A percentile compares a stretch with the other conserved stretches of the same genome.
Evolutionary conservation across 1,284 basidiomycete genomes (phyloP).

Genomic region (Tilletia caries): DNA sequence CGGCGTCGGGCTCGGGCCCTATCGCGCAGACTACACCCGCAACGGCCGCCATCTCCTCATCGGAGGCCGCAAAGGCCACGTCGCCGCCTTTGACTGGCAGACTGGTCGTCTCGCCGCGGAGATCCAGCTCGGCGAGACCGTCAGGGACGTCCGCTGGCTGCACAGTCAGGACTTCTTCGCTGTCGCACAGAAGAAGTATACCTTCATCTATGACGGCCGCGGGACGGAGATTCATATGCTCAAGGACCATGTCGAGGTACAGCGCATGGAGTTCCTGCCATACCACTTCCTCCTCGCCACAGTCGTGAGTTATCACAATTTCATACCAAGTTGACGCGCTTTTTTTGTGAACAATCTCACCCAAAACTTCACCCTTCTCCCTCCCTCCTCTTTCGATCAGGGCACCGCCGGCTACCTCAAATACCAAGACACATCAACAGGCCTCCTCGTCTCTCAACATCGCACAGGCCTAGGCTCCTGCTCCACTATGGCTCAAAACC

Average conservation of each 20-base stretch:
- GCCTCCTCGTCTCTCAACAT: conserved; percentile 79
- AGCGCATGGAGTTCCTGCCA: conserved; percentile 84
- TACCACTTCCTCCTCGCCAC: conserved; percentile 92
- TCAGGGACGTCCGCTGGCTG: conserved; percentile 84
- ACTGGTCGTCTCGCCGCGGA: conserved; percentile 81
- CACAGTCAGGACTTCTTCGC: conserved; percentile 91
- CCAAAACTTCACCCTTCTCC: no score
- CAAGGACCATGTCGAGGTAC: conserved; percentile 77
- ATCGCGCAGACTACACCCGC: conserved; percentile 75
- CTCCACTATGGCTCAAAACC: conserved; percentile 83
- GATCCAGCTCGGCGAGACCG: conserved; percentile 83
- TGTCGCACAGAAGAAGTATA: conserved; percentile 93
- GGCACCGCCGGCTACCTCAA: conserved; percentile 85
- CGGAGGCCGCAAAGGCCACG: conserved; percentile 72
- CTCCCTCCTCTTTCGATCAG: conserved; percentile 54
- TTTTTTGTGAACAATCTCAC: no score
- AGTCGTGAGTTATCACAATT: conserved; percentile 61
- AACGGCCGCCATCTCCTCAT: conserved; percentile 72
- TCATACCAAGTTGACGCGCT: neutral
- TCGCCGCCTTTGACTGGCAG: conserved; percentile 95
- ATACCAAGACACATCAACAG: conserved; percentile 96
- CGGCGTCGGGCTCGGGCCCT: conserved; percentile 63
- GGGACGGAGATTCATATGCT: conserved; percentile 83
- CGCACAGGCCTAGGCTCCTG: conserved; percentile 69
- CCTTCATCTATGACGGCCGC: conserved; percentile 90